These are phyloP conservation scores for Diaporthe destruens DNA, from an alignment of 2,329 filamentous ascomycete species.

Conservation along the genomic window DNA sequence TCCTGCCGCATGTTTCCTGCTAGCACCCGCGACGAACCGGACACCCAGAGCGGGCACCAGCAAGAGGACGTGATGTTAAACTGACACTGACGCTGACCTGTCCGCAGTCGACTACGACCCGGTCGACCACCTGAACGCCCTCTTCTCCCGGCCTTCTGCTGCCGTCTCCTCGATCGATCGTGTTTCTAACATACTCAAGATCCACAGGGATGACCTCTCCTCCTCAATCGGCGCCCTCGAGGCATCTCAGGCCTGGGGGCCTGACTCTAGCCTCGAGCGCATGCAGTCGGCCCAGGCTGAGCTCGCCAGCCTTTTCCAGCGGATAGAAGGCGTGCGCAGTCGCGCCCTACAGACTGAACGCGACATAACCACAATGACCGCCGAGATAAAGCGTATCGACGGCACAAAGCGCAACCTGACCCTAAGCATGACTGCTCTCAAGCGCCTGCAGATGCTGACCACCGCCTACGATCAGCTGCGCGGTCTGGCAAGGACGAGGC, in stretches of 20 bases:
- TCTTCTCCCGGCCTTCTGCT: slow-evolving; percentile 91
- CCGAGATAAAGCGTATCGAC: slow-evolving; percentile 97
- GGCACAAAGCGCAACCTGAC: slow-evolving; percentile 97
- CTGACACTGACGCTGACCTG: neutral
- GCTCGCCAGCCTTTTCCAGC: slow-evolving; percentile 89
- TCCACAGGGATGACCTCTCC: slow-evolving; percentile 86
- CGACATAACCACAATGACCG: slow-evolving; percentile 98
- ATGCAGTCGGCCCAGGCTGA: slow-evolving; percentile 94
- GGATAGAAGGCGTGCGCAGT: slow-evolving; percentile 92
- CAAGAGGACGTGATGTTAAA: slow-evolving; percentile 30
- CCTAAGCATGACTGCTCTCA: slow-evolving; percentile 96
- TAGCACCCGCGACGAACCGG: neutral
- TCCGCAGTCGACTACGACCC: slow-evolving; percentile 83
- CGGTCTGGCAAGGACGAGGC: slow-evolving; percentile 83
- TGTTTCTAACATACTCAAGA: slow-evolving; percentile 79
- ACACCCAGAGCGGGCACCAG: neutral
- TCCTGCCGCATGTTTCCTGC: neutral
- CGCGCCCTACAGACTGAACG: slow-evolving; percentile 93
- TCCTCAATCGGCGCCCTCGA: slow-evolving; percentile 79
- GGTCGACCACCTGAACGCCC: slow-evolving; percentile 89
- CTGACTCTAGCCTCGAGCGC: slow-evolving; percentile 87
- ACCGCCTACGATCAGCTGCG: slow-evolving; percentile 98
- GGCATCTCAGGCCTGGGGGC: slow-evolving; percentile 84
- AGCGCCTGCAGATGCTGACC: slow-evolving; percentile 97
- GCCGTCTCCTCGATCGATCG: slow-evolving; percentile 81